Base-by-base conservation (phyloP, 371 early-diverging fungal species). In the Mortierella sp. region DNA sequence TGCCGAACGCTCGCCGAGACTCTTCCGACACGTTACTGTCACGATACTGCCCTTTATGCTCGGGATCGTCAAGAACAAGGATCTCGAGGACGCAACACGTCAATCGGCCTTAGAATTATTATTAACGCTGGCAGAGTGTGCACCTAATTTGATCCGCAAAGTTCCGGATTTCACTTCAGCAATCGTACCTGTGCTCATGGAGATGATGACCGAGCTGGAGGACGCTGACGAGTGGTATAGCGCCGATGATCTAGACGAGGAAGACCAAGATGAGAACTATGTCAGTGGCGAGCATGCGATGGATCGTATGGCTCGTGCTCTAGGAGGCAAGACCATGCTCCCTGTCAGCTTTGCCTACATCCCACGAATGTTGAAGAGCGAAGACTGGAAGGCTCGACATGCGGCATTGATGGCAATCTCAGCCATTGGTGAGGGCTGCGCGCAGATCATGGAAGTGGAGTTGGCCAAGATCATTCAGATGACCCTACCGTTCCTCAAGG, bases 341-440 rank as follows among this genome's bases (percentile, higher is more conserved):
- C 96, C 97, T 21, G 84, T 92, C 53, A 83, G 93, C 19, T 97
- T 98, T 82, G 82, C 83, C 44, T 87, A 86, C 55, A 95, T 99
- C 66, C 97, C 96, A 50, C 82, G 87, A 64, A 91, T 96, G 94
- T 86, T 98, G 28, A 85, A 86, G 41, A 91, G 93, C 21, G 80
- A 80, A 26, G 89, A 93, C 61, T 99, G 99, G 99, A 87, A 88
- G 64, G 88, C 92, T 79, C 90, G 98, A 23, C 94, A 97, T 72
- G 98, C 97, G 27, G 97, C 92, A 11, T 83, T 99, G 44, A 90
- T 96, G 90, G 94, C 96, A 28, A 89, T 98, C 42, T 94, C 95
- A n/a, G 92, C 95, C 41, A 96, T 99, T 64, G 98, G 93, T 52
- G 99, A 99, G 80, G 99, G 99, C n/a, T 98, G 96, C 81, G 86